Conservation (phyloP, 768 basidiomycete genomes). For the Auriscalpium vulgare region DNA sequence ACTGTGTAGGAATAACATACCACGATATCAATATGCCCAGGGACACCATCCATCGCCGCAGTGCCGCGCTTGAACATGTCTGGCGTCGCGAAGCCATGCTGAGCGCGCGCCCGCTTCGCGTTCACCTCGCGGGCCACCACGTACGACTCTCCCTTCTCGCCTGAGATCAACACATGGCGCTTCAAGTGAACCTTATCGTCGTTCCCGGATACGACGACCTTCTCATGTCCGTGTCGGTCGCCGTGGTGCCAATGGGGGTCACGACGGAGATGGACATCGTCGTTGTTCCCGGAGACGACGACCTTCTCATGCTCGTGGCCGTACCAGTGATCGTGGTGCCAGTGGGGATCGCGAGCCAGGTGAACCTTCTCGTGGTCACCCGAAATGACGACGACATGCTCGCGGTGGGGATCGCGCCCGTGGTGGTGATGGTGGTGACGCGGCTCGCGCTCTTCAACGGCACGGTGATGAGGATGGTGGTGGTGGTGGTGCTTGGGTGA, state of each 20-base stretch:
- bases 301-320: constrained; percentile 7
- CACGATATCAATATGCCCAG: constrained; percentile 43
- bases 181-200: constrained; percentile 17
- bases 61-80: constrained; percentile 3
- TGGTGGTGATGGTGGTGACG: constrained; percentile 1
- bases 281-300: constrained; percentile 3
- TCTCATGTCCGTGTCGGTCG: constrained; percentile 14
- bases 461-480: constrained; percentile 1
- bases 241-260: constrained; percentile 1
- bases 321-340: neutral
- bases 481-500: constrained; percentile 2
- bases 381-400: neutral
- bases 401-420: neutral
- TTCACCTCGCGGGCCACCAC: constrained; percentile 11
- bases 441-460: neutral
- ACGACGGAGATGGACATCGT: constrained; percentile 2
- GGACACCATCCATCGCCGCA: constrained; percentile 17
- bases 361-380: neutral
- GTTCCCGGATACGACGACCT: constrained; percentile 16
- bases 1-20: constrained; percentile 23
- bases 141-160: constrained; percentile 12
- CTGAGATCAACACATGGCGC: constrained; percentile 11
- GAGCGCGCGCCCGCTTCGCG: constrained; percentile 4
- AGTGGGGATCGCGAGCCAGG: neutral
- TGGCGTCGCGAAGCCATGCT: constrained; percentile 6